Evolutionary conservation across 371 early-diverging fungal species (phyloP).

Genomic region (Syncephalastrum contaminatum): DNA sequence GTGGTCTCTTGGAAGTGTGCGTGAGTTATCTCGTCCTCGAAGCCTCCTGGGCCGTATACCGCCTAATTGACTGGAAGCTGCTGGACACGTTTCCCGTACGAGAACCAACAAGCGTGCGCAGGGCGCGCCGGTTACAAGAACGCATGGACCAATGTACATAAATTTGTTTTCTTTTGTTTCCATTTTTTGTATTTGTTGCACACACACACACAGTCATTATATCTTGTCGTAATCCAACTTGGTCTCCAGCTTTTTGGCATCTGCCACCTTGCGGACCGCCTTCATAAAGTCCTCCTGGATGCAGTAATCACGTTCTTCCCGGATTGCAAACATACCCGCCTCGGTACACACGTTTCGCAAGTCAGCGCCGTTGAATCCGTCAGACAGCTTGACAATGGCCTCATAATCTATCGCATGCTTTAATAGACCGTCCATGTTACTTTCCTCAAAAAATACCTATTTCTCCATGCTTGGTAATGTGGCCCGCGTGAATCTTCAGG

Average conservation of each 20-base stretch:
- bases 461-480: constrained; percentile 96
- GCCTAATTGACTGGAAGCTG: constrained; percentile 27
- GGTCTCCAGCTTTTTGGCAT: constrained; percentile 98
- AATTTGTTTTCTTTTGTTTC: no score
- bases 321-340: constrained; percentile 99
- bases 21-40: constrained; percentile 41
- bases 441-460: constrained; percentile 58
- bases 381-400: constrained; percentile 97
- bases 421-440: not conserved
- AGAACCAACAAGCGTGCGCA: constrained; percentile 10
- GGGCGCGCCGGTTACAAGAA: constrained; percentile 9
- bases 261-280: constrained; percentile 98
- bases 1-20: constrained; percentile 34
- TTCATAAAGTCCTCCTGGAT: constrained; percentile 99
- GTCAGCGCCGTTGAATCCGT: constrained; percentile 99
- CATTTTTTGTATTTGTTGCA: no score
- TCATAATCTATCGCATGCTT: constrained; percentile 80
- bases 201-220: constrained; percentile 26
- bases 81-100: constrained; percentile 6
- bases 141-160: constrained; percentile 7
- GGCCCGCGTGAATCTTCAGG: constrained; percentile 94
- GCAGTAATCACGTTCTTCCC: constrained; percentile 98
- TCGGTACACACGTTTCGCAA: constrained; percentile 99
- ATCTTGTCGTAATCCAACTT: constrained; percentile 96
- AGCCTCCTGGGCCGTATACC: constrained; percentile 41